Base-by-base conservation (phyloP, 495 filamentous ascomycete genomes). In the Penicillium manginii region DNA sequence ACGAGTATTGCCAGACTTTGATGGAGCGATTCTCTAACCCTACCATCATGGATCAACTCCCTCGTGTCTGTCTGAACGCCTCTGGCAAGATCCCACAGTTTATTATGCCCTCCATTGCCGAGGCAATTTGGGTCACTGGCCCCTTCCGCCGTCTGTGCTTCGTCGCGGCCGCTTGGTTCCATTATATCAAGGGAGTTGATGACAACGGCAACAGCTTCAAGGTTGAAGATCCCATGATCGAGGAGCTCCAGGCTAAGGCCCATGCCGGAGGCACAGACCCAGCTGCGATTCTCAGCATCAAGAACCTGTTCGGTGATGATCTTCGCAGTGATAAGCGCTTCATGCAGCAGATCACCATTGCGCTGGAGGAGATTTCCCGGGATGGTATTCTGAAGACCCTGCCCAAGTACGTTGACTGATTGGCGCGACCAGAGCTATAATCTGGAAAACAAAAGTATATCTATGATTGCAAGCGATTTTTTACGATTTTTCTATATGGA, bases 41-140 rank as follows among this genome's bases (percentile, higher is more conserved):
- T 1, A 75, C 76, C 8, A 79, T 80, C 57, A 73, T 66, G 68
- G 78, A 80, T 52, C 76, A 79, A 62, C 63, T 80, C 48, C 75
- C 76, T 26, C 76, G 78, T 31, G 68, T 80, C 63, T 75, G 74
- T 32, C 68, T 78, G 50, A 77, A 77, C 50, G 78, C 69, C 17
- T 76, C 78, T 4, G 76, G 78, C 68, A 80, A 80, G 72, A 74
- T 80, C 56, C 78, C 78, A 2, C 78, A 80, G 62, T 80, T 80
- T 59, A 79, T 79, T 62, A 79, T 80, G 76, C 78, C 78, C 8
- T 76, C 76, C 2, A 75, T 80, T 53, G 78, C 78, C 54, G 78
- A 80, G 64, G 70, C 70, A 7, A 80, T 80, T 54, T 76, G 73
- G 75, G 72, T 67, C 0, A 72, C 61, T 14, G 72, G 70, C n/a